Percentiles rank a stretch among this genome's conserved stretches.
These are phyloP conservation scores for Candolleomyces aberdarensis DNA, from an alignment of 768 basidiomycete genomes.

Conservation along the genomic window DNA sequence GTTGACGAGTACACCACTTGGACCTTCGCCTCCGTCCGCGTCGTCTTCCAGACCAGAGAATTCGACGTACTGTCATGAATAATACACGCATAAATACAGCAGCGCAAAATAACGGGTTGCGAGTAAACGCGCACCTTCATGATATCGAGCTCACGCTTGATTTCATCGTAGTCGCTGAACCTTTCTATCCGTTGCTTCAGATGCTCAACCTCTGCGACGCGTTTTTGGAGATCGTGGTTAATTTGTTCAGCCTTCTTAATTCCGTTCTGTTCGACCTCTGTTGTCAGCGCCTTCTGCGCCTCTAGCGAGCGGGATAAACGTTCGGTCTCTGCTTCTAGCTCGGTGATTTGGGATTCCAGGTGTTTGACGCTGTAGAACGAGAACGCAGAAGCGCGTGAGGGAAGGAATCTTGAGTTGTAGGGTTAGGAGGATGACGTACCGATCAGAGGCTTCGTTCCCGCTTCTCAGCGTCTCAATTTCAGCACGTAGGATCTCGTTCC, in stretches of 20 bases:
- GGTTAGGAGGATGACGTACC: conserved; percentile 41
- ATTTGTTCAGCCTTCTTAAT: conserved; percentile 60
- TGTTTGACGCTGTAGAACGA: conserved; percentile 51
- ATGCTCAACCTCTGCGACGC: conserved; percentile 64
- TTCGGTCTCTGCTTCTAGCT: conserved; percentile 75
- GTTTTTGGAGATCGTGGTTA: conserved; percentile 55
- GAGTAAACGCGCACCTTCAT: conserved; percentile 70
- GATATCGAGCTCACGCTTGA: conserved; percentile 96
- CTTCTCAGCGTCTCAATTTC: conserved; percentile 90
- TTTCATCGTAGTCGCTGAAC: conserved; percentile 90
- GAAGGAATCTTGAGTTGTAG: neutral
- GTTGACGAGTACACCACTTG: conserved; percentile 20
- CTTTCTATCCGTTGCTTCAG: conserved; percentile 67
- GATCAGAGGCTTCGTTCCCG: conserved; percentile 66
- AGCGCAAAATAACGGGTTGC: neutral
- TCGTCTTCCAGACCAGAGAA: conserved; percentile 87
- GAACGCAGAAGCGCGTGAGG: neutral
- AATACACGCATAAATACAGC: neutral
- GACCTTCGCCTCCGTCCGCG: conserved; percentile 56
- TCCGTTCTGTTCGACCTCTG: conserved; percentile 43
- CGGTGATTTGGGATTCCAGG: conserved; percentile 70
- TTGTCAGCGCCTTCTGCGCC: conserved; percentile 48
- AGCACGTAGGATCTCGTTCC: conserved; percentile 94
- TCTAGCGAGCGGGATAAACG: conserved; percentile 66
- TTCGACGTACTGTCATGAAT: conserved; percentile 76